phyloP scores from a whole-genome alignment of 192 early-diverging fungal species.

The Chytriomyces hyalinus region DNA sequence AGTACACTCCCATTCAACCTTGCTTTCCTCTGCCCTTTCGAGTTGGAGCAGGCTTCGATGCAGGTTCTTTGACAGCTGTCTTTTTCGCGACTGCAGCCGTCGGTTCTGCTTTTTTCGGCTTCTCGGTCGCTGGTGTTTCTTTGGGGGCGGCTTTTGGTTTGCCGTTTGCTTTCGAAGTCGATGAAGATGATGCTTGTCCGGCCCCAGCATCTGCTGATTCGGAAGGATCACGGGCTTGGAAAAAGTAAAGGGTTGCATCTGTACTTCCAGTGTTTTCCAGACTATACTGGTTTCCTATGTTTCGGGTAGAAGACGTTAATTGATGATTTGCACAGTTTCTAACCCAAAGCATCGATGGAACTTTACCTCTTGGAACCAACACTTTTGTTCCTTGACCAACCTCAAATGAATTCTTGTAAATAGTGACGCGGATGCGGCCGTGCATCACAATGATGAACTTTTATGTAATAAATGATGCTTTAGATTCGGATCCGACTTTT shows the following conservation, averaged over 20 bases:
- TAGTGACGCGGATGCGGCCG: conserved; percentile 48
- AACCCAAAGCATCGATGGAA: not conserved
- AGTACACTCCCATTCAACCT: too few relatives aligned
- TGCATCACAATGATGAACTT: conserved; percentile 45
- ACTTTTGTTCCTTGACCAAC: conserved; percentile 49
- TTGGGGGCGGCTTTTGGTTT: too few relatives aligned
- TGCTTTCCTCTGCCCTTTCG: too few relatives aligned
- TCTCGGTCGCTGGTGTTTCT: too few relatives aligned
- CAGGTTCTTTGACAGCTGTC: too few relatives aligned
- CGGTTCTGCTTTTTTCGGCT: too few relatives aligned
- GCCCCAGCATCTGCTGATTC: too few relatives aligned
- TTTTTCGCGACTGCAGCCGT: too few relatives aligned
- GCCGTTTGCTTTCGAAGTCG: too few relatives aligned
- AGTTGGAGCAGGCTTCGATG: too few relatives aligned
- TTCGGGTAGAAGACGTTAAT: not conserved
- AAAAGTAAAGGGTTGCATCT: conserved; percentile 49
- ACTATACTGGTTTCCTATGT: conserved; percentile 48
- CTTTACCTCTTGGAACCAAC: conserved; percentile 59
- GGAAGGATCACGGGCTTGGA: conserved; percentile 25
- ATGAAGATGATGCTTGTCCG: too few relatives aligned
- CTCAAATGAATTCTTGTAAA: conserved; percentile 55
- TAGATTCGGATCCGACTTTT: not conserved
- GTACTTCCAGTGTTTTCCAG: conserved; percentile 38
- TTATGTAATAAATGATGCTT: not conserved
- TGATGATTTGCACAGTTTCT: not conserved